A percentile compares a stretch with the other conserved stretches of the same genome.
phyloP scores from a whole-genome alignment of 2,329 filamentous ascomycete genomes.

The Fusarium multiceps region DNA sequence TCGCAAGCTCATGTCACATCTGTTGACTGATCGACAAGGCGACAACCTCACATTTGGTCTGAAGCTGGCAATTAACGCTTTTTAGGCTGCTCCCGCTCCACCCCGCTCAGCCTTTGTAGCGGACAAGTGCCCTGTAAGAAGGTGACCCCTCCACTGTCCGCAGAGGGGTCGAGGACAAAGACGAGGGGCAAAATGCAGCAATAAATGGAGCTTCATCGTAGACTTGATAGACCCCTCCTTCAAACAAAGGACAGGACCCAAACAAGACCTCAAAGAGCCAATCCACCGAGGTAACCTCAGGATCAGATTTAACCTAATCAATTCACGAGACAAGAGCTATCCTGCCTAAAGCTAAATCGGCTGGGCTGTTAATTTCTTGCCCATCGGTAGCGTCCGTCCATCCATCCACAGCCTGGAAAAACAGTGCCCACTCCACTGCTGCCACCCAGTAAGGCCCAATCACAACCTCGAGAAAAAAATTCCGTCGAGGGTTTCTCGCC shows the following conservation, averaged over 20 bases:
- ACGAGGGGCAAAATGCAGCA: conserved; percentile 25
- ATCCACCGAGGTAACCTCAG: neutral
- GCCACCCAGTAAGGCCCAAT: conserved; percentile 49
- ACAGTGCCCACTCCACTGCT: conserved; percentile 47
- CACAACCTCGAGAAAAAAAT: conserved; percentile 54
- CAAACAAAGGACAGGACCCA: neutral
- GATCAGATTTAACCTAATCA: neutral
- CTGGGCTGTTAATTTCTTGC: conserved; percentile 27
- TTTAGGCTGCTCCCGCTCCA: conserved; percentile 28
- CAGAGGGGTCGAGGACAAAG: conserved; percentile 20
- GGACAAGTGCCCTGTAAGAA: conserved; percentile 29
- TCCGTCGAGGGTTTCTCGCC: conserved; percentile 50
- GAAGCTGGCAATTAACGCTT: conserved; percentile 22
- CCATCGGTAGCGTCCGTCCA: conserved; percentile 42
- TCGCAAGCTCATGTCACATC: conserved; percentile 4
- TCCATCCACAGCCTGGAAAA: conserved; percentile 32
- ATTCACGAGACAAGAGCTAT: conserved; percentile 1
- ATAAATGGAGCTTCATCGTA: conserved; percentile 20
- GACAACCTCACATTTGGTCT: conserved; percentile 10
- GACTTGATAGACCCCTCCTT: conserved; percentile 11
- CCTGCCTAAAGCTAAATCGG: neutral
- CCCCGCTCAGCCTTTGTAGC: conserved; percentile 31
- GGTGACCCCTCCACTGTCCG: conserved; percentile 27
- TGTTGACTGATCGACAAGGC: conserved; percentile 18
- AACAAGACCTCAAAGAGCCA: neutral